Evolutionary conservation across 192 early-diverging fungal genomes (phyloP).

Genomic region (Backusella tarrabulga): DNA sequence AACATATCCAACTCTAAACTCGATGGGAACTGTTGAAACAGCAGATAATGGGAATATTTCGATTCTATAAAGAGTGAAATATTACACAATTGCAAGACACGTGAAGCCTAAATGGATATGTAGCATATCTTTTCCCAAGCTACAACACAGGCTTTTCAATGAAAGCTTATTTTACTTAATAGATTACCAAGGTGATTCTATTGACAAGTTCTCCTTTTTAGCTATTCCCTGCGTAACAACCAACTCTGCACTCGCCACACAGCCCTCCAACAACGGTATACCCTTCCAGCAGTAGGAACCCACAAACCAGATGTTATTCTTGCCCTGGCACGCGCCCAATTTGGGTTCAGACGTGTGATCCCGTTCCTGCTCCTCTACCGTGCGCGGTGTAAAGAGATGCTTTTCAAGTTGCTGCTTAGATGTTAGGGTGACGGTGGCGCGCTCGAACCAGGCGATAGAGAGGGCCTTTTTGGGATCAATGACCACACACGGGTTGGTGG

Average conservation of each 20-base stretch:
- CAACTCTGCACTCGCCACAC: constrained; percentile 35
- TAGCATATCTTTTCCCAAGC: too few species aligned
- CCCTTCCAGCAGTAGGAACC: constrained; percentile 37
- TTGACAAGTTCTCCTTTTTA: neutral
- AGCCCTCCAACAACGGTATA: constrained; percentile 37
- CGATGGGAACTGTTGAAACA: too few species aligned
- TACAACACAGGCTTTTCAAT: too few species aligned
- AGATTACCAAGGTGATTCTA: constrained; percentile 13
- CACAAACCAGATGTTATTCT: constrained; percentile 30
- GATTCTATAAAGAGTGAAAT: too few species aligned
- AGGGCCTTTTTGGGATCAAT: constrained; percentile 18
- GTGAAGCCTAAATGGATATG: too few species aligned
- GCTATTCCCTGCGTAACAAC: constrained; percentile 28
- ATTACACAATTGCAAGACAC: too few species aligned
- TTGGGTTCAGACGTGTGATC: neutral
- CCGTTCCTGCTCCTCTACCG: neutral
- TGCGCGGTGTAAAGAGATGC: constrained; percentile 11
- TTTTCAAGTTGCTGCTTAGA: constrained; percentile 25
- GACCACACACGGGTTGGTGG: constrained; percentile 28
- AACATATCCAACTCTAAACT: too few species aligned
- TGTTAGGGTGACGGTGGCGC: constrained; percentile 28
- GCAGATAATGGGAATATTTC: too few species aligned
- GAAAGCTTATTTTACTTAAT: too few species aligned
- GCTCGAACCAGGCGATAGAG: constrained; percentile 32
- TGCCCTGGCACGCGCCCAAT: constrained; percentile 28